Base-by-base conservation (phyloP, 257 asterid species). In the Henckelia pumila region DNA sequence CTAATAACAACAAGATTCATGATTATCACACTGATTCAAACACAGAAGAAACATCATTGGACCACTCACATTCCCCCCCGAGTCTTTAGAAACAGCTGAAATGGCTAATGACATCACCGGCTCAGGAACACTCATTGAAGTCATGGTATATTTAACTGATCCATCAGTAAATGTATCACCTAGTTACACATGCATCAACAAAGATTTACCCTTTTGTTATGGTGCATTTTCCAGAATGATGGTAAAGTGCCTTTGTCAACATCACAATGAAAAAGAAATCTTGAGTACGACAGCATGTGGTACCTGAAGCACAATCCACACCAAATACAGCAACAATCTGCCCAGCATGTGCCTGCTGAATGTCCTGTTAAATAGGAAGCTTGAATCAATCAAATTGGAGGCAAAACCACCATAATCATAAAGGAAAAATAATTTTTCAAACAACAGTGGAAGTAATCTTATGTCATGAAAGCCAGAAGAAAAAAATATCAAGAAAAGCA, bases 121-220 rank as follows among this genome's bases (percentile, higher is more conserved):
- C 80, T 94, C 99, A 30, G 97, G 99, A 66, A 94, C 96, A 82
- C 88, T 94, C 99, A 94, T 94, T 8, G 99, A 91, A 63, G 96
- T 88, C 99, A 94, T 94, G 72, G 99, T 94, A 79, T 94, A 94
- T 76, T 67, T 83, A 61, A 94, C 96, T 33, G 96, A 85, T 40
- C 99, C 99, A 73, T 94, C 96, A 14, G 99, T 94, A 78, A 94
- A 94, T 67, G 99, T 91, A 81, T 94, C 97, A 79, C 99, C 99
- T 94, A 75, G 70, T 74, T 71, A 71, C 73, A 76, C 40, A 80
- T 55, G 56, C 67, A 73, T 35, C 19, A 67, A 58, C 5, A 53
- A 25, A 29, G 52, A 64, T 64, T 65, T 66, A 56, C 19, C 44
- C 7, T 64, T 55, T 52, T 52, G 70, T 55, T 8, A 35, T 50